A percentile compares a stretch with the other conserved stretches of the same genome.
Evolutionary conservation across 805 yeast species (phyloP).

Genomic region (Hanseniaspora pseudoguilliermondii): DNA sequence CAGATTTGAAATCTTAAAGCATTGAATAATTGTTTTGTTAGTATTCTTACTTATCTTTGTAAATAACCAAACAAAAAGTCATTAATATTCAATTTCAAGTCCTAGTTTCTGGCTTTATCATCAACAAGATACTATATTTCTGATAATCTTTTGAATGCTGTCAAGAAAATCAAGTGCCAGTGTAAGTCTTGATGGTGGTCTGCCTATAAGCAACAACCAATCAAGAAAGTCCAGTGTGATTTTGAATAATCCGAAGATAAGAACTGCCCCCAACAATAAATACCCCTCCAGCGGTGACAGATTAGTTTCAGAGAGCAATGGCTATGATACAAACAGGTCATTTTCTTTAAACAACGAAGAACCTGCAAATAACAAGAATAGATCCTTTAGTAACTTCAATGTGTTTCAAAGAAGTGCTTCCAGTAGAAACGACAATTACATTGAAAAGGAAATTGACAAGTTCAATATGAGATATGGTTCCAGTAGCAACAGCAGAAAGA

Average conservation of each 20-base stretch:
- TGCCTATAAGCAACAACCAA: conserved; percentile 6
- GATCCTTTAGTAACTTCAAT: conserved; percentile 10
- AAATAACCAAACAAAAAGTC: not conserved
- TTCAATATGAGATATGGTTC: conserved; percentile 13
- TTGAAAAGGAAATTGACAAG: conserved; percentile 13
- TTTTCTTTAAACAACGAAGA: conserved; percentile 2
- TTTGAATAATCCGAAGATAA: conserved; percentile 8
- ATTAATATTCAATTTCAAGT: not conserved
- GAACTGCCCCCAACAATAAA: not conserved
- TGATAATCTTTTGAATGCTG: too few species aligned
- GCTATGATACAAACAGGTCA: conserved; percentile 11
- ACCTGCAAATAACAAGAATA: not conserved
- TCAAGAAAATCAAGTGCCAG: conserved; percentile 8
- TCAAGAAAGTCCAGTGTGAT: conserved; percentile 11
- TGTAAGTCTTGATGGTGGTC: conserved; percentile 4
- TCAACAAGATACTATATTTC: too few species aligned
- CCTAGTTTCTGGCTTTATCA: too few species aligned
- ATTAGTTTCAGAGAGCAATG: not conserved
- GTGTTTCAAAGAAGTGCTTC: conserved; percentile 10
- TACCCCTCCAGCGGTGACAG: not conserved
- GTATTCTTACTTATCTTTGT: not conserved
- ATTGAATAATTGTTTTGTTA: too few species aligned
- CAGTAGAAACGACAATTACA: conserved; percentile 11
- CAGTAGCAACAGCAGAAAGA: conserved; percentile 6
- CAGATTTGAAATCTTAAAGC: too few species aligned